Evolutionary conservation across 2,329 filamentous ascomycete species (phyloP), one percentile per base, ranked within the genome.

Genomic region (Cladobotryum protrusum): DNA sequence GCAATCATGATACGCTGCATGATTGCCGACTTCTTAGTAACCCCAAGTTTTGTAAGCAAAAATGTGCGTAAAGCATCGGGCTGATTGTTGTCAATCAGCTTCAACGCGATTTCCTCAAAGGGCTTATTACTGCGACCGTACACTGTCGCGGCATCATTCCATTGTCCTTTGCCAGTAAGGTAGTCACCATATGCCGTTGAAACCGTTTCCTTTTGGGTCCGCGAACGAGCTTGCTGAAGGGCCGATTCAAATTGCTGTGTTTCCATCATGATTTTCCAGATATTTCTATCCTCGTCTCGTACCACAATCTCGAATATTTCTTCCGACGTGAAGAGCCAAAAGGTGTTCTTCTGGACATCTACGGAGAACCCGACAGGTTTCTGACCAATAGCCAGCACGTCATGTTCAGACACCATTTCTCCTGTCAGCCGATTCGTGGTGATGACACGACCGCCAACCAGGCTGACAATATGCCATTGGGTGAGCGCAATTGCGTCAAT

Each of bases 1-100:
- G 92, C 88, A 57, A 97, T 84, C 89, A 99, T 96, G 56, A 88
- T 86, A 52, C 92, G 78, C 68, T 99, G 93, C 91, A 99, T 99
- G 29, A 85, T 75, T 1, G 85, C 83, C 1, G 85, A 80, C 67
- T 91, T 95, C 66, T 90, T 95, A 63, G 90, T 84, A 1, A 81
- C 85, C 7, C 80, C 78, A 32, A 99, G 74, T 68, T 95, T 96
- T 0, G 89, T 87, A 18, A 92, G 68, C 4, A 99, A 76, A 61
- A 99, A 99, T 61, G 88, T 92, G 43, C 92, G 82, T 56, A 99
- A 70, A 1, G 93, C 92, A 71, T 97, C 92, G 50, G 89, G 86
- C 66, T 97, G 89, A 36, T 85, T 84, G 56, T 87, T 86, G 67
- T 97, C 91, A 57, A 99, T 91, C 61, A 99, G 87, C 1, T 83